Conservation (phyloP, 225 moss, liverwort and hornwort species). For the Bryum argenteum region DNA sequence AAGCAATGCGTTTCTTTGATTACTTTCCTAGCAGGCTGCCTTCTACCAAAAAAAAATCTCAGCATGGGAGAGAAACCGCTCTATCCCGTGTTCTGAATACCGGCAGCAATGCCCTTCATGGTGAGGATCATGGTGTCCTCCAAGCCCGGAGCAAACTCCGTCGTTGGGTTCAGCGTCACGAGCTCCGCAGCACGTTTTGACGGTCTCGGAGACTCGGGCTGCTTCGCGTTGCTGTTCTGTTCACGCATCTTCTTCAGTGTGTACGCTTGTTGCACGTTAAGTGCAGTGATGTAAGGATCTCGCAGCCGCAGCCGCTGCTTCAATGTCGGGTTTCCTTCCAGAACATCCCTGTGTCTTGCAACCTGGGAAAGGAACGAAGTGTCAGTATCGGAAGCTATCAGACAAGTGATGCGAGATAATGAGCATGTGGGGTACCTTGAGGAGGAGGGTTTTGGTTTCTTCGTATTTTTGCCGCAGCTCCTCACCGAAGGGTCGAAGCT, state of each 20-base stretch:
- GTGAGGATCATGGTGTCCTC: constrained; percentile 68
- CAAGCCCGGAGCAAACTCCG: constrained; percentile 62
- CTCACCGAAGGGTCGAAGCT: constrained; percentile 54
- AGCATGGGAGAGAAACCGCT: neutral
- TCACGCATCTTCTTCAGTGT: constrained; percentile 58
- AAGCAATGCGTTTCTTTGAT: neutral
- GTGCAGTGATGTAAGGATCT: constrained; percentile 64
- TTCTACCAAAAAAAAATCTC: neutral
- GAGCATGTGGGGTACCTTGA: constrained; percentile 30
- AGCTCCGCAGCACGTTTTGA: constrained; percentile 45
- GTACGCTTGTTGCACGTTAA: constrained; percentile 61
- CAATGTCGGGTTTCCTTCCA: constrained; percentile 67
- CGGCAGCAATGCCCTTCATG: constrained; percentile 76
- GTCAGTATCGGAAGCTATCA: too few relatives aligned
- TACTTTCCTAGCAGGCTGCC: neutral
- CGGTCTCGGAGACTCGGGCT: constrained; percentile 29
- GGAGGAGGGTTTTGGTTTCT: constrained; percentile 49
- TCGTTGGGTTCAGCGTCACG: constrained; percentile 55
- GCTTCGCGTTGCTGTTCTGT: constrained; percentile 3
- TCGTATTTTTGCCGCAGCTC: constrained; percentile 52
- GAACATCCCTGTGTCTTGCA: constrained; percentile 57
- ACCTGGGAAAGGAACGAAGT: too few relatives aligned
- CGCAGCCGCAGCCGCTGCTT: constrained; percentile 65
- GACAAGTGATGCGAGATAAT: neutral
- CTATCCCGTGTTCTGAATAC: constrained; percentile 71